Evolutionary conservation across 805 yeast species (phyloP), one percentile per base, ranked within the genome.

Genomic region (Saturnispora halmiae): DNA sequence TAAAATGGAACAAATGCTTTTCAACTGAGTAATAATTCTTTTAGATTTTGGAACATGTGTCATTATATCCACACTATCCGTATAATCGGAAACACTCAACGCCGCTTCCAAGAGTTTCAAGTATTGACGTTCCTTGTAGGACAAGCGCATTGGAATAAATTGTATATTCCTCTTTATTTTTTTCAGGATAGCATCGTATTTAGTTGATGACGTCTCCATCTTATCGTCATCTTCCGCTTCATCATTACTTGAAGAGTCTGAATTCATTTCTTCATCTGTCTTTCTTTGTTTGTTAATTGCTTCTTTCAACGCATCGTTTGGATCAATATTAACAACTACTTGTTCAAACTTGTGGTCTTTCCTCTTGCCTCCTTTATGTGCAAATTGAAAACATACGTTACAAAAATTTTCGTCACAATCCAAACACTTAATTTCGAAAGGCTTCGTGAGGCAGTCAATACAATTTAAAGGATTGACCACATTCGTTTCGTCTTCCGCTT

Each of bases 1-100:
- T 38, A 82, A 60, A 8, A 83, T 82, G 1, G 88, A 79, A 56
- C 94, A 82, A 58, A 82, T 75, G 51, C 82, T 88, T 44, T 75
- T 72, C 45, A 82, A 59, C 58, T 82, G 90, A 16, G 73, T 74
- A 2, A 82, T 78, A 19, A 83, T 82, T 48, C 90, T 68, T 54
- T 72, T 79, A 2, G 85, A 64, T 52, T 82, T 80, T 4, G 88
- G 77, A 3, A 75, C 65, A 50, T 79, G 77, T 1, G 81, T 67
- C 21, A 78, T 56, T 29, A 82, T 76, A 55, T 82, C 94, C 32
- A 82, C 86, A 50, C 76, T 73, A 51, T 82, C 88, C 0, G 90
- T 82, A 54, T 82, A 82, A 51, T 82, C 90, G 13, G 84, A 77
- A 9, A 82, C 94, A 49, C 79, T 73, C 39, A 82, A 62, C 0